Conservation (phyloP, 2,329 filamentous ascomycete species). For the Ceratocystis cubensis region DNA sequence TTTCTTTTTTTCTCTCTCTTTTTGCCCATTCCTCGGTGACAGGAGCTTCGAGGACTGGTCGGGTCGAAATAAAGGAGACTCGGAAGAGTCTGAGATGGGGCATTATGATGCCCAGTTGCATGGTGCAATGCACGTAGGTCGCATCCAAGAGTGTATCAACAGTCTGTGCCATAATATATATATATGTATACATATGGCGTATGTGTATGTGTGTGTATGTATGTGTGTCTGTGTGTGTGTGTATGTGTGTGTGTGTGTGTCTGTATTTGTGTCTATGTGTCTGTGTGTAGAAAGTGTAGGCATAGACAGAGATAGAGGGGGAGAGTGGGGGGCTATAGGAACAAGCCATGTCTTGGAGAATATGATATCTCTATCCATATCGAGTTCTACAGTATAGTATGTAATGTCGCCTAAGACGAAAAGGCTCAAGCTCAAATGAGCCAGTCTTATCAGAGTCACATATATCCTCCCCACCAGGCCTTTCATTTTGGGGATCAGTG, state of each 20-base stretch:
- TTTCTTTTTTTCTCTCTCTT: neutral
- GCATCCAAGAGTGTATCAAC: neutral
- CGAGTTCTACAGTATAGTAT: neutral
- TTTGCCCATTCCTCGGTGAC: conserved; percentile 9
- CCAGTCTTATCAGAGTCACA: neutral
- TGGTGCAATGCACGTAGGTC: neutral
- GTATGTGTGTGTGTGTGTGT: neutral
- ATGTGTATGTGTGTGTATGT: neutral
- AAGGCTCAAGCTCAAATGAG: neutral
- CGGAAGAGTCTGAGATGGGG: neutral
- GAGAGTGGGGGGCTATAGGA: neutral
- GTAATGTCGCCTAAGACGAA: neutral
- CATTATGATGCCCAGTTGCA: conserved; percentile 8
- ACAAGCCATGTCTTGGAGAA: neutral
- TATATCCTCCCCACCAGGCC: neutral
- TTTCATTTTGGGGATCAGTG: neutral
- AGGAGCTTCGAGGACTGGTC: conserved; percentile 8
- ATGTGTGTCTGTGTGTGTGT: neutral
- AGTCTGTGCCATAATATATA: neutral
- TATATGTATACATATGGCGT: neutral
- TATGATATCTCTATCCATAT: neutral
- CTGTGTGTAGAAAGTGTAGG: neutral
- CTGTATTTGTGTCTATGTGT: too few relatives aligned
- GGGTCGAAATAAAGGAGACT: conserved; percentile 16
- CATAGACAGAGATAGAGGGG: neutral